Percentiles rank a stretch among this genome's conserved stretches.
phyloP scores from a whole-genome alignment of 352 stramenopile genomes.

The Phytophthora fragariaefolia region DNA sequence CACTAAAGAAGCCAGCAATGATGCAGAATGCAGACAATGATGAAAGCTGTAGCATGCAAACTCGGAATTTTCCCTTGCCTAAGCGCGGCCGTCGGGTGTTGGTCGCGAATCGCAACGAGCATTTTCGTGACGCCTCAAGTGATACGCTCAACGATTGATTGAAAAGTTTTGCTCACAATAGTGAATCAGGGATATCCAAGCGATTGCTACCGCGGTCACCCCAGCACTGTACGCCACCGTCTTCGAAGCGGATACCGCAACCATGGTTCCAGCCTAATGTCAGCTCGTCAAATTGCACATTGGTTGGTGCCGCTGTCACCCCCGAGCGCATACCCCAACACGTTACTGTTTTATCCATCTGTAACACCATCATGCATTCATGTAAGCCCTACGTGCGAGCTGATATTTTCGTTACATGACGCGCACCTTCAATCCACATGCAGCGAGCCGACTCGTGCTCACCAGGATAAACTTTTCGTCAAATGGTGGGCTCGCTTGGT shows the following conservation, averaged over 20 bases:
- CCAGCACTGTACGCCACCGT: conserved; percentile 71
- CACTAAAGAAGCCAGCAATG: conserved; percentile 58
- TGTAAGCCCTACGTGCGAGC: not conserved
- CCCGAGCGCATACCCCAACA: conserved; percentile 81
- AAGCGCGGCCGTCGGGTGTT: conserved; percentile 42
- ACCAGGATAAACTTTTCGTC: conserved; percentile 67
- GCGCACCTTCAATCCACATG: conserved; percentile 65
- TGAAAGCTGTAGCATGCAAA: not conserved
- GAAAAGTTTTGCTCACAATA: conserved; percentile 16
- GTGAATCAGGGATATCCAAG: conserved; percentile 50
- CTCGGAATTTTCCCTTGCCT: too few species aligned
- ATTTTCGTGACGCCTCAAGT: conserved; percentile 43
- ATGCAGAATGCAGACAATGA: conserved; percentile 26
- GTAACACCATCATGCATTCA: conserved; percentile 16
- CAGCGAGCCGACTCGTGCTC: conserved; percentile 68
- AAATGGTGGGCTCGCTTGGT: conserved; percentile 53
- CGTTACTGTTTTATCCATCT: conserved; percentile 59
- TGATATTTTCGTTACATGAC: not conserved
- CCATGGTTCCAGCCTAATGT: conserved; percentile 79
- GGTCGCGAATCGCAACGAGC: conserved; percentile 46
- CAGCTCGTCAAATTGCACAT: conserved; percentile 72
- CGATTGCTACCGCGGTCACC: conserved; percentile 54
- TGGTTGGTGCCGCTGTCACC: conserved; percentile 55
- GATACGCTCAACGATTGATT: conserved; percentile 5
- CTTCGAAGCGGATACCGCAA: conserved; percentile 72